phyloP scores from a whole-genome alignment of 768 basidiomycete genomes.

The Rhodotorula babjevae region DNA sequence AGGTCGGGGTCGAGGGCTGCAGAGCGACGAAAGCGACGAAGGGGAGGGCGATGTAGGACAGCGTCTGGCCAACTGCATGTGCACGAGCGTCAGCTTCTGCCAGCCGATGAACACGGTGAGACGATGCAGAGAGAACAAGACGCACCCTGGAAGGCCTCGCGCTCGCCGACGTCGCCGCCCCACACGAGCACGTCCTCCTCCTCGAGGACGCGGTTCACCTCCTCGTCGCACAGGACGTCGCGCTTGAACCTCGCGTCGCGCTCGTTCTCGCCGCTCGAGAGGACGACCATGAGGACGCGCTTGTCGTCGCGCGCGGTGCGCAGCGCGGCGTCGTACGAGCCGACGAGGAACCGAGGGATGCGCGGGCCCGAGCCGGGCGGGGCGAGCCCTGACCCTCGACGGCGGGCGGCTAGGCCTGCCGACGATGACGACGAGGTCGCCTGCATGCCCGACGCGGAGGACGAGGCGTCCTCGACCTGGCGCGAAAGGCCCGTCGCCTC shows the following conservation, averaged over 20 bases:
- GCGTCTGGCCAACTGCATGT: constrained; percentile 44
- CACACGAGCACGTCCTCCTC: constrained; percentile 59
- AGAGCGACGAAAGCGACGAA: constrained; percentile 87
- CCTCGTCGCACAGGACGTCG: constrained; percentile 67
- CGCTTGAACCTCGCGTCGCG: constrained; percentile 80
- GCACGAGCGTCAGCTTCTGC: constrained; percentile 26
- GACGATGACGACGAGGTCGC: neutral
- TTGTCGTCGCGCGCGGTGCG: constrained; percentile 64
- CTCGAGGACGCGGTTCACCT: constrained; percentile 60
- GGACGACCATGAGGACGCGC: constrained; percentile 70
- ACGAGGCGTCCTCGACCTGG: neutral
- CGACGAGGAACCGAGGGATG: constrained; percentile 74
- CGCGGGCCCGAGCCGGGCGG: constrained; percentile 40
- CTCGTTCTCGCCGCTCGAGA: constrained; percentile 87
- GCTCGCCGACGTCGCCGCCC: constrained; percentile 83
- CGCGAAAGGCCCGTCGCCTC: constrained; percentile 66
- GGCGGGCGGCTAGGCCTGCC: neutral
- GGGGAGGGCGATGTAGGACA: constrained; percentile 83
- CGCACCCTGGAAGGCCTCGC: constrained; percentile 72
- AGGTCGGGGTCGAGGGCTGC: constrained; percentile 56
- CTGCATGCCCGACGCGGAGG: constrained; percentile 46
- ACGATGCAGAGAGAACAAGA: neutral
- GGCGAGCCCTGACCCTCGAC: neutral
- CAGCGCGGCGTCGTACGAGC: constrained; percentile 75
- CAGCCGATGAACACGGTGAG: too few relatives aligned